Percentiles rank a stretch among this genome's conserved stretches.
phyloP scores from a whole-genome alignment of 2,329 filamentous ascomycete genomes.

The Colletotrichum abscissum region DNA sequence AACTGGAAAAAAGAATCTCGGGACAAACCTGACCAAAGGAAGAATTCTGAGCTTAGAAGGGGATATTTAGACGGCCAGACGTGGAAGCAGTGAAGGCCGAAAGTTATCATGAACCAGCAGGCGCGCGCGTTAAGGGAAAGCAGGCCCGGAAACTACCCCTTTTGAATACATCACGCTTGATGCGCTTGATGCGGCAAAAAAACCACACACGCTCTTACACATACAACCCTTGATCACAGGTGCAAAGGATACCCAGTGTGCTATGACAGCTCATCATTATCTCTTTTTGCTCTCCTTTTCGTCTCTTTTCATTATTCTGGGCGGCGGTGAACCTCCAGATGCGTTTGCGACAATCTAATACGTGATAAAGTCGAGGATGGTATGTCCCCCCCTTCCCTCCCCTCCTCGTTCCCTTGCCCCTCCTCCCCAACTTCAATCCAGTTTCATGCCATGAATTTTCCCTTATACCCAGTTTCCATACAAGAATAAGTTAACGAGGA shows the following conservation, averaged over 20 bases:
- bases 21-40: not conserved
- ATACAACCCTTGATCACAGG: too few species aligned
- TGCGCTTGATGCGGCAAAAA: constrained; percentile 15
- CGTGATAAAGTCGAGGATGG: not conserved
- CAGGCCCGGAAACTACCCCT: constrained; percentile 19
- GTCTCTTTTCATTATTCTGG: constrained; percentile 20
- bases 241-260: too few species aligned
- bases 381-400: not conserved
- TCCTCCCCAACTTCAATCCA: not conserved
- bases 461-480: not conserved
- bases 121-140: constrained; percentile 12
- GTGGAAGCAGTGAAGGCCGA: not conserved
- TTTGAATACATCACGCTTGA: constrained; percentile 30
- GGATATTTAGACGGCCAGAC: constrained; percentile 19
- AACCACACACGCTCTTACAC: too few species aligned
- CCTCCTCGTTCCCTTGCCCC: not conserved
- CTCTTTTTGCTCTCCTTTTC: not conserved
- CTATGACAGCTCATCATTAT: not conserved
- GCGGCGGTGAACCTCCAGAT: constrained; percentile 12
- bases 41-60: constrained; percentile 1
- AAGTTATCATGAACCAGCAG: constrained; percentile 19
- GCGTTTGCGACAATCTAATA: constrained; percentile 22
- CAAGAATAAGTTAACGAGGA: not conserved
- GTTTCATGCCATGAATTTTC: not conserved
- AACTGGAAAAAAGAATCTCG: not conserved